phyloP scores from a whole-genome alignment of 2,329 filamentous ascomycete genomes.

The Pseudopithomyces maydicus region DNA sequence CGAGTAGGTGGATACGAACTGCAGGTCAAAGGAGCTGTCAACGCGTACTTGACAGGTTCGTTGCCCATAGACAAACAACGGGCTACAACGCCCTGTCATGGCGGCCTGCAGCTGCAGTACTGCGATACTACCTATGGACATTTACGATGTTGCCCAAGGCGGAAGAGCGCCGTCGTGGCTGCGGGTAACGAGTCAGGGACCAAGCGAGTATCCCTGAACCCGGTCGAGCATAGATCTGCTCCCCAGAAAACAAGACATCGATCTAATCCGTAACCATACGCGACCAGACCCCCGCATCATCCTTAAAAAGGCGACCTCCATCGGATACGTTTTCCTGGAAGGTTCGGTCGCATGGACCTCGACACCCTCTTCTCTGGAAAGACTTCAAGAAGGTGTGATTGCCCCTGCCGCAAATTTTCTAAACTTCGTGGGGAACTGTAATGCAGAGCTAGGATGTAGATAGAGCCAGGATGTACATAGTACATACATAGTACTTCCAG shows the following conservation, averaged over 20 bases:
- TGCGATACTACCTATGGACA: slow-evolving; percentile 31
- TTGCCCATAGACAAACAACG: slow-evolving; percentile 15
- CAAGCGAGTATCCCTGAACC: slow-evolving; percentile 2
- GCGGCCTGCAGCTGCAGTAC: slow-evolving; percentile 14
- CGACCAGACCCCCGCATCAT: slow-evolving; percentile 2
- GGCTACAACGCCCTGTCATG: slow-evolving; percentile 26
- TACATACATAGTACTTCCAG: neutral
- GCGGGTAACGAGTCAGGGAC: slow-evolving; percentile 36
- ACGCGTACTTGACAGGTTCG: slow-evolving; percentile 28
- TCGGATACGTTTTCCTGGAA: neutral
- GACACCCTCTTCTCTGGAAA: too few species aligned
- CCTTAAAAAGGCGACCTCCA: neutral
- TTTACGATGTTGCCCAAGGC: slow-evolving; percentile 16
- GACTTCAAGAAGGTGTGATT: too few species aligned
- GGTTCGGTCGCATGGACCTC: too few species aligned
- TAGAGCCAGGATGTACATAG: neutral
- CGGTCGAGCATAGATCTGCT: neutral
- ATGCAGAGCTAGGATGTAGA: neutral
- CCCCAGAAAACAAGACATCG: slow-evolving; percentile 9
- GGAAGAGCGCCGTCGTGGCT: slow-evolving; percentile 25
- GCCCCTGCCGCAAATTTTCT: too few species aligned
- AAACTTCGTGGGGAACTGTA: neutral
- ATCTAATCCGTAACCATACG: neutral
- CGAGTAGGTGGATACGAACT: slow-evolving; percentile 8
- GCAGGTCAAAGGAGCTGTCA: slow-evolving; percentile 23